phyloP scores from a whole-genome alignment of 2,329 filamentous ascomycete genomes.

The Mycocentrospora acerina region DNA sequence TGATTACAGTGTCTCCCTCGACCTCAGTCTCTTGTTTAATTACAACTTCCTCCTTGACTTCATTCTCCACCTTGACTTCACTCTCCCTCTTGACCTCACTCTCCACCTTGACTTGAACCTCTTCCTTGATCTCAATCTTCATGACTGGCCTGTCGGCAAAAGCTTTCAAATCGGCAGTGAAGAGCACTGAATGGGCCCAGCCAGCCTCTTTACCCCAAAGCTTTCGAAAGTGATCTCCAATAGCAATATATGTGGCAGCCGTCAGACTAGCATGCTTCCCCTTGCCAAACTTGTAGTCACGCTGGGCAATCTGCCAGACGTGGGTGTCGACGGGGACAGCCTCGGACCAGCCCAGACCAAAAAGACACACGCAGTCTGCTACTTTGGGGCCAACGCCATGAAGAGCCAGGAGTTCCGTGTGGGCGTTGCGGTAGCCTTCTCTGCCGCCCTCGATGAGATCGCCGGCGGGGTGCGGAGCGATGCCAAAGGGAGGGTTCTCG shows the following conservation, averaged over 20 bases:
- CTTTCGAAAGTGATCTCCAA: conserved; percentile 84
- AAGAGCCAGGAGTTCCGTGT: conserved; percentile 74
- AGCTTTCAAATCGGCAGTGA: conserved; percentile 85
- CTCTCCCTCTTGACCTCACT: too few species aligned
- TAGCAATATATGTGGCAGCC: conserved; percentile 83
- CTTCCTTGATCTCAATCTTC: conserved; percentile 51
- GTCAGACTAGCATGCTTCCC: conserved; percentile 82
- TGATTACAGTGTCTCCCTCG: conserved; percentile 37
- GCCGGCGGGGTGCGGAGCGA: conserved; percentile 46
- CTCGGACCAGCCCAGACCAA: conserved; percentile 95
- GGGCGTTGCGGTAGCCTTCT: conserved; percentile 74
- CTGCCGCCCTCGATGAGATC: conserved; percentile 54
- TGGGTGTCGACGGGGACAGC: conserved; percentile 96
- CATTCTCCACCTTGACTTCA: conserved; percentile 15
- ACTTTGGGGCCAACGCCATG: conserved; percentile 96
- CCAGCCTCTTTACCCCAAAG: conserved; percentile 94
- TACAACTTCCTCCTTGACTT: conserved; percentile 6
- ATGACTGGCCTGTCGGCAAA: conserved; percentile 69
- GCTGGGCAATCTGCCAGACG: conserved; percentile 95
- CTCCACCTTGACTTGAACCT: conserved; percentile 38
- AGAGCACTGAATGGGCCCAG: conserved; percentile 96
- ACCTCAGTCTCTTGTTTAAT: conserved; percentile 42
- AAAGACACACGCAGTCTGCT: conserved; percentile 92
- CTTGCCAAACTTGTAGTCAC: conserved; percentile 90
- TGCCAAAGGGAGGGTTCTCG: conserved; percentile 63